Conservation (phyloP, 345 rosid species). For the Eucalyptus regnans region DNA sequence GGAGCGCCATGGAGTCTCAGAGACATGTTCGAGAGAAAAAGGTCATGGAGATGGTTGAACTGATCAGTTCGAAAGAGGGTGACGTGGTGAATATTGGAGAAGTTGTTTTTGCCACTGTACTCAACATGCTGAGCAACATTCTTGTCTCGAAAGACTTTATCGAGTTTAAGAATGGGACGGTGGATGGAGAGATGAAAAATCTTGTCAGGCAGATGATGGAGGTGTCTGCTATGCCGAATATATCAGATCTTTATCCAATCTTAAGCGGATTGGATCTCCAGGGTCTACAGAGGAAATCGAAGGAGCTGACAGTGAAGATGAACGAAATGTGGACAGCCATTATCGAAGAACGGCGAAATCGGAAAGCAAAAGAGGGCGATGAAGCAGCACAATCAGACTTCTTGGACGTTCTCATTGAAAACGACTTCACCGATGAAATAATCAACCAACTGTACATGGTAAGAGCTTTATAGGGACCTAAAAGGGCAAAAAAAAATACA, state of each 20-base stretch:
- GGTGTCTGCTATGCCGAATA: conserved; percentile 10
- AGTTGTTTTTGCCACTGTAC: conserved; percentile 5
- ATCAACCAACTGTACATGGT: neutral
- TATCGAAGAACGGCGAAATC: neutral
- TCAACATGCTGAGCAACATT: conserved; percentile 15
- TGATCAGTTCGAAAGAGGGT: conserved; percentile 11
- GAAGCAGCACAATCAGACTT: conserved; percentile 1
- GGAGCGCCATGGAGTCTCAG: conserved; percentile 7
- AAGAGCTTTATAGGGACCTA: neutral
- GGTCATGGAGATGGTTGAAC: conserved; percentile 7
- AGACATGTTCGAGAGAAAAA: conserved; percentile 1
- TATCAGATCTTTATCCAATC: conserved; percentile 18
- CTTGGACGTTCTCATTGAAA: conserved; percentile 12
- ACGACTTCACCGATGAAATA: conserved; percentile 12
- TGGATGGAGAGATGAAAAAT: conserved; percentile 3
- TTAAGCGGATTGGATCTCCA: conserved; percentile 11
- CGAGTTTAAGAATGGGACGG: neutral
- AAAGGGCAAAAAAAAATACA: neutral
- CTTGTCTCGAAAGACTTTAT: conserved; percentile 16
- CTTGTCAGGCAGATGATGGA: conserved; percentile 2
- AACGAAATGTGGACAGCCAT: neutral
- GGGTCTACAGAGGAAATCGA: conserved; percentile 5
- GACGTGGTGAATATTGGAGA: conserved; percentile 12
- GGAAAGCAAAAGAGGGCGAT: neutral
- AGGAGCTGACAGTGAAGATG: conserved; percentile 6